Evolutionary conservation across 179 eudicot species (phyloP).

Genomic region (Silene noctiflora): DNA sequence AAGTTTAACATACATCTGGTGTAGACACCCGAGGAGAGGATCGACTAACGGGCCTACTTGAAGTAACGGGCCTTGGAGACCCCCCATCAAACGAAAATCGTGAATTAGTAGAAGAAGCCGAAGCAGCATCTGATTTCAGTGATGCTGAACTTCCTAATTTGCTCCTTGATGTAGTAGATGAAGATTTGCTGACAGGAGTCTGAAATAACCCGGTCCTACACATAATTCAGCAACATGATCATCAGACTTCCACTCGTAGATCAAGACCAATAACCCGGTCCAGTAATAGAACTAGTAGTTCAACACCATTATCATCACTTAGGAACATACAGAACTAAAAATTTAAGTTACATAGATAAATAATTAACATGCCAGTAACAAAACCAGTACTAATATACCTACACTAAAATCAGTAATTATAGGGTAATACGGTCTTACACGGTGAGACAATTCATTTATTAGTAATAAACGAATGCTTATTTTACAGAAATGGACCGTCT

Average conservation of each 20-base stretch:
- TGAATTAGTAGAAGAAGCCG: constrained; percentile 52
- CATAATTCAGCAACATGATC: constrained; percentile 25
- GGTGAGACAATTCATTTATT: too few relatives aligned
- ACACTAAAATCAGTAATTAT: too few relatives aligned
- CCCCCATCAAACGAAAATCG: constrained; percentile 54
- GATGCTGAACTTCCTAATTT: constrained; percentile 47
- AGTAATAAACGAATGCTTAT: too few relatives aligned
- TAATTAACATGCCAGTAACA: too few relatives aligned
- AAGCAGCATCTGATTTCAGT: constrained; percentile 60
- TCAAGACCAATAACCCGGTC: too few relatives aligned
- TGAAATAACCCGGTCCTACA: constrained; percentile 66
- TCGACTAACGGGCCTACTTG: constrained; percentile 51
- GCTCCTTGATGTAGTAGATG: constrained; percentile 62
- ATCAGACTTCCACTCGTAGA: constrained; percentile 12
- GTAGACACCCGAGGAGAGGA: constrained; percentile 52
- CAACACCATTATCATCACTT: too few relatives aligned
- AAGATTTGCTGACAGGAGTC: constrained; percentile 50
- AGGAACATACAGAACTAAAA: too few relatives aligned
- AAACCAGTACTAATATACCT: too few relatives aligned
- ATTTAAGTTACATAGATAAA: too few relatives aligned
- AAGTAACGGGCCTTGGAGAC: constrained; percentile 52
- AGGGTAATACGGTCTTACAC: too few relatives aligned
- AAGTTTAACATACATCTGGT: constrained; percentile 59
- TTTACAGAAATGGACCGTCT: too few relatives aligned
- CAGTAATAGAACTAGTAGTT: constrained; percentile 1